Base-by-base conservation (phyloP, 176 grass and related monocot species). In the Miscanthus lutarioriparius region DNA sequence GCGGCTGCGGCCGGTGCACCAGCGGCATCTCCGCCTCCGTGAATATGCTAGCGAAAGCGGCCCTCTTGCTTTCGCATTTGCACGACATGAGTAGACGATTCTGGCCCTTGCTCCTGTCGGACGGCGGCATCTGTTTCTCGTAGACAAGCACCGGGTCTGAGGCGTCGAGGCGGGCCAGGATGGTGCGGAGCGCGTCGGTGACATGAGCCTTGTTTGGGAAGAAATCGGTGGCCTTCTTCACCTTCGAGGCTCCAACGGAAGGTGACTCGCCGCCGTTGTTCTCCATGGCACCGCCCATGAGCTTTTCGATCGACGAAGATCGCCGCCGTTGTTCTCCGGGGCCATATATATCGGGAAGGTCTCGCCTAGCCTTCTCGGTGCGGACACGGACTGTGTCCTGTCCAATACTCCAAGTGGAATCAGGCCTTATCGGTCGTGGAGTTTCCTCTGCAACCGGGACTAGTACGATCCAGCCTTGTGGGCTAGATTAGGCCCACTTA, bases 11-110 rank as follows among this genome's bases (percentile, higher is more conserved):
- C 13, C 8, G 27, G 20, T 58, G 49, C 74, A 76, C 33, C 53
- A 61, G 32, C 10, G 7, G 1, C 53, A 1, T 39, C 75, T 77
- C 75, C 12, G 13, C 0, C 22, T 61, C 53, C 6, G 75, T 77
- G 6, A 77, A 37, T 3, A 77, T 0, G 11, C n/a, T 1, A 14
- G 22, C 75, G 12, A 77, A 61, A 25, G 4, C 0, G 5, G 54
- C 36, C 53, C 23, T 61, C 51, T 32, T 72, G 23, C 1, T 26
- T 35, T 56, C 51, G 19, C 19, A 22, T 22, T 62, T 77, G 75
- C 75, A 77, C 12, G 54, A 77, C 10, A 77, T 40, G 53, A 77
- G 75, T 3, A 77, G 54, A 14, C 35, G 75, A 36, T 77, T 25
- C 35, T 77, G 53, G 54, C 3, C 13, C 49, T 5, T 3, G 3